Base-by-base conservation (phyloP, 2,329 filamentous ascomycete species). In the Fusarium brevicatenulatum region DNA sequence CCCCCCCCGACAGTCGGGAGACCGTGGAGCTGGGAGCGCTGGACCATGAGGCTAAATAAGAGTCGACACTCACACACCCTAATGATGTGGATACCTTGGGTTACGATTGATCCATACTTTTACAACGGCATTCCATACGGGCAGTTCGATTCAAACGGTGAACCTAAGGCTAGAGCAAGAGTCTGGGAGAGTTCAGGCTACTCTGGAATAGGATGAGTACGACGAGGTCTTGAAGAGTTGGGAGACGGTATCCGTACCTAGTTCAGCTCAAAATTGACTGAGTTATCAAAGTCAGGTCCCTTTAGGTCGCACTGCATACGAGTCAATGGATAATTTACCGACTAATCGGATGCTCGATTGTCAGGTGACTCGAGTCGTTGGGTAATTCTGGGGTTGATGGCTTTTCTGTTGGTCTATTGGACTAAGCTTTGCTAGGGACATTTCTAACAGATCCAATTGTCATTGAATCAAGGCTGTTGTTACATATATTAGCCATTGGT, bases 131-230 rank as follows among this genome's bases (percentile, higher is more conserved):
- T 68, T 67, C 57, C 63, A 50, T 28, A 21, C 23, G 40, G 47
- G 43, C 30, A 62, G 30, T 53, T 68, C 15, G 44, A 55, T 62
- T 66, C 28, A 49, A 68, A 72, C 60, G 70, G 70, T 73, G 65
- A 70, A 16, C 15, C 42, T 43, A 43, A 61, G 34, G 37, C n/a
- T 40, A 15, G 32, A 36, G 40, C 28, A 49, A n/a, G 40, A 44
- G 44, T 57, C 34, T 47, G 36, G 50, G 53, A 42, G 40, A 67
- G 46, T 61, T 61, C 42, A 12, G 36, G 34, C 52, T 60, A 59
- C 37, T n/a, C 36, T 50, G 18, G 37, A 34, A 39, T 34, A 21
- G 36, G 30, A n/a, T 25, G 54, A 47, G 40, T 47, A 57, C 7
- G 21, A 57, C 7, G 21, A 32, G 28, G 23, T 36, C 30, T 32